Evolutionary conservation across 2,329 filamentous ascomycete genomes (phyloP), one percentile per base, ranked within the genome.

Genomic region (Penicillium sp.): DNA sequence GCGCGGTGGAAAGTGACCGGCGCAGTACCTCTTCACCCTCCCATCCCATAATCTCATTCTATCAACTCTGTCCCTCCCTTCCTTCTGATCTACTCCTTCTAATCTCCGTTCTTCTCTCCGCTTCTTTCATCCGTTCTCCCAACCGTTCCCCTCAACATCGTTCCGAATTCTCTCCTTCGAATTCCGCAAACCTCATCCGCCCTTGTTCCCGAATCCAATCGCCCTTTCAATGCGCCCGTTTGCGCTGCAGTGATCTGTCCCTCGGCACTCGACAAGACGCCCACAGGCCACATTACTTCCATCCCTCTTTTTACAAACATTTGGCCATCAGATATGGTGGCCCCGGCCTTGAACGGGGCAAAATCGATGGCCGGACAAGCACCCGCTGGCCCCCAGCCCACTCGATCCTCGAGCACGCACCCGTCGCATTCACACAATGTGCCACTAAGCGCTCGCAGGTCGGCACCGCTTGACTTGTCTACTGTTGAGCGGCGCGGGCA

Each of bases 401-500:
- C 65, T 57, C 69, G 70, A 42, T 66, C 66, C 34, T 68, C 70
- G 49, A 71, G 67, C 55, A 68, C 67, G 29, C 67, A 70, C 51
- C 67, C 70, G 42, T 69, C 67, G 51, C 71, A 74, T 62, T 66
- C 70, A 32, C 69, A 69, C 56, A 73, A 72, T 64, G 77, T 79
- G 27, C 82, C 82, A 41, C 72, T 85, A 62, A 85, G 81, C 70
- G 80, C 80, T 62, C 77, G 82, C 56, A 76, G 80, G 59, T 80
- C 82, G 32, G 74, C 77, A 48, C 81, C 89, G 38, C 75, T 98
- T 51, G 90, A 97, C 62, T 74, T 97, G 58, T 82, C 82, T 41
- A 95, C 89, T 0, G 93, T 98, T 50, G 93, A 97, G 74, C 85
- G 91, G 63, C 85, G 89, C 68, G 90, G 89, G 42, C 86, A 93